Base-by-base conservation (phyloP, 106 monocot species). In the Allium cepa region DNA sequence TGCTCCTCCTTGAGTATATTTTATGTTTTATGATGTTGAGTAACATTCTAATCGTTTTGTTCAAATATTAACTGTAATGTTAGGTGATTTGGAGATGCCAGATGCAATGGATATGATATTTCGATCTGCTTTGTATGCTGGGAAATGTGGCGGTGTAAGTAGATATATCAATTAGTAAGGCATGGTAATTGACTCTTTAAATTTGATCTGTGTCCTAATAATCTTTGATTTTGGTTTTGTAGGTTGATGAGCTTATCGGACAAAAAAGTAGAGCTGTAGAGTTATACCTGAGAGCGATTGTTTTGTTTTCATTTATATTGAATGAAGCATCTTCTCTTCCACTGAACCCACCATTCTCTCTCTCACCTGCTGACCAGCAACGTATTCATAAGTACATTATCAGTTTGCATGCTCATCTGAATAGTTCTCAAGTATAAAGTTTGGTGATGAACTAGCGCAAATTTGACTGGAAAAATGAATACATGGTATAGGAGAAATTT, bases 91-190 rank as follows among this genome's bases (percentile, higher is more conserved):
- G 27, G 67, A 71, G 67, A 76, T 80, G 80, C 80, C 80, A 7
- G 80, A 80, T 68, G 80, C 80, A 27, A 67, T 80, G 75, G 80
- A 80, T 26, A 67, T 75, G 48, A 67, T 80, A 71, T 80, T 61
- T 62, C 80, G 75, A 67, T 56, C 62, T 28, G 80, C 80, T 67
- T 60, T 80, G 53, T 53, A 48, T 52, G 53, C 53, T 62, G 80
- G 80, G n/a, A 80, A 61, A 65, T 56, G 60, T 75, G 80, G 80
- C 50, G 80, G 75, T 60, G 80, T 80, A 69, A 75, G 80, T 70
- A 27, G 46, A 15, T 27, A 46, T 7, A 36, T 36, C 36, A 36
- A 5, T 36, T 36, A 36, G 4, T 36, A 36, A 36, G 36, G 36
- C 36, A 36, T 36, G 36, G 36, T 5, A 36, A 36, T 36, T 36